phyloP scores from a whole-genome alignment of 257 asterid species.

The Salvia rosmarinus region DNA sequence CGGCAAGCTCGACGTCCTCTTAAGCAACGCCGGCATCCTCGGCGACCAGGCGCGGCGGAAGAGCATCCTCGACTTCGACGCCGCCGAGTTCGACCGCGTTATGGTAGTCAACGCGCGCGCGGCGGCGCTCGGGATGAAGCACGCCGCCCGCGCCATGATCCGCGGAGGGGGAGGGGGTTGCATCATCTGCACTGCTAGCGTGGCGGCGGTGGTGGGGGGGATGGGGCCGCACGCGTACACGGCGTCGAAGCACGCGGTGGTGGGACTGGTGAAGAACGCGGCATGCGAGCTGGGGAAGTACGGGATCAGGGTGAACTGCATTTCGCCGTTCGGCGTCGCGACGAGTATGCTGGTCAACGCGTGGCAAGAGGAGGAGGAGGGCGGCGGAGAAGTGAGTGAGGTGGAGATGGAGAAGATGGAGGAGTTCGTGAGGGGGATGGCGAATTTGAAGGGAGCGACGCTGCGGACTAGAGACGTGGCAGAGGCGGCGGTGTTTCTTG shows the following conservation, averaged over 20 bases:
- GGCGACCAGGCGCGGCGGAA: conserved; percentile 31
- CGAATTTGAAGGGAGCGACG: conserved; percentile 53
- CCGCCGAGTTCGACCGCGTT: conserved; percentile 34
- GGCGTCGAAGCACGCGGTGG: conserved; percentile 80
- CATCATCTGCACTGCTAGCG: conserved; percentile 72
- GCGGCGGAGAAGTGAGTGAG: too few species aligned
- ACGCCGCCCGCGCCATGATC: conserved; percentile 79
- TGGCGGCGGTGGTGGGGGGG: conserved; percentile 75
- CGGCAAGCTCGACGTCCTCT: conserved; percentile 32
- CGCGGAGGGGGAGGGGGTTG: conserved; percentile 51
- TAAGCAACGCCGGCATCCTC: conserved; percentile 32
- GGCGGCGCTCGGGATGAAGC: conserved; percentile 62
- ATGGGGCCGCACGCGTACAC: conserved; percentile 84
- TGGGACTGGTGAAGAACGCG: conserved; percentile 70
- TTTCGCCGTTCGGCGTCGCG: conserved; percentile 90
- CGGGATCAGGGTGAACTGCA: conserved; percentile 83
- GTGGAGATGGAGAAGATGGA: too few species aligned
- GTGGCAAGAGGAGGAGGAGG: conserved; percentile 77
- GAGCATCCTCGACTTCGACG: conserved; percentile 56
- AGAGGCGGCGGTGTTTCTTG: conserved; percentile 64
- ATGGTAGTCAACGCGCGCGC: conserved; percentile 32
- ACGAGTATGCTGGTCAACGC: conserved; percentile 77
- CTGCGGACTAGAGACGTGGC: conserved; percentile 52
- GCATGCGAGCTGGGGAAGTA: conserved; percentile 74
- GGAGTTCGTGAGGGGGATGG: conserved; percentile 65